A percentile compares a stretch with the other conserved stretches of the same genome.
Evolutionary conservation across 192 early-diverging fungal genomes (phyloP).

Genomic region (Coemansia sp.): DNA sequence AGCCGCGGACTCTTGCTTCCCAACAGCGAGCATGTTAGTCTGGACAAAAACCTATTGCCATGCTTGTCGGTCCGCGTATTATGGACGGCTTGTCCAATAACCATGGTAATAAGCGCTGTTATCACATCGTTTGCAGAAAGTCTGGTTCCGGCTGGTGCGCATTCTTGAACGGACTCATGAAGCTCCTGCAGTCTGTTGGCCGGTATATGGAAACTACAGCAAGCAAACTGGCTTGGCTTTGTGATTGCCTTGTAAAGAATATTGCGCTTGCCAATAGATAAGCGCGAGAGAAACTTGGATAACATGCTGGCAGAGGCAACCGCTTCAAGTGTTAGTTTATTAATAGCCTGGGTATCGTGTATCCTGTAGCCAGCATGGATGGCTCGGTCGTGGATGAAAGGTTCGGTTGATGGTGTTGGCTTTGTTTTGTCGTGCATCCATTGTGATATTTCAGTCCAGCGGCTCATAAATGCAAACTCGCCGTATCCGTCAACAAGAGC

Average conservation of each 20-base stretch:
- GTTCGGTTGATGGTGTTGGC: not conserved
- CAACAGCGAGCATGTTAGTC: too few relatives aligned
- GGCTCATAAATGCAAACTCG: conserved; percentile 19
- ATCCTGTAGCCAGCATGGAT: not conserved
- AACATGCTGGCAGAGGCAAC: not conserved
- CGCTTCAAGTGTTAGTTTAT: not conserved
- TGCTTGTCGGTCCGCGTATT: not conserved
- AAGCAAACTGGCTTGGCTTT: not conserved
- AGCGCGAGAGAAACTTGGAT: conserved; percentile 5
- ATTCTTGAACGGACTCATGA: not conserved
- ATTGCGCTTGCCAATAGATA: conserved; percentile 7
- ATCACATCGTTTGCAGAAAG: not conserved
- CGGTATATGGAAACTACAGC: not conserved
- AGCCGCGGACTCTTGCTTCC: too few relatives aligned
- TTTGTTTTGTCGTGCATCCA: not conserved
- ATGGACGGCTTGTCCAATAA: not conserved
- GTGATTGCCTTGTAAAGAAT: not conserved
- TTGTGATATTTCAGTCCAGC: conserved; percentile 16
- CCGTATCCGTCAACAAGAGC: conserved; percentile 21
- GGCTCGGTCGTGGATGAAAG: not conserved
- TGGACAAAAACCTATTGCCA: too few relatives aligned
- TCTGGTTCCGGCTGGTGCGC: not conserved
- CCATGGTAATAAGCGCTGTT: not conserved
- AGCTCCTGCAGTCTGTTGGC: not conserved
- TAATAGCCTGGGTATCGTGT: not conserved